Evolutionary conservation across 2,329 filamentous ascomycete species (phyloP).

Genomic region (Hypoxylon sp.): DNA sequence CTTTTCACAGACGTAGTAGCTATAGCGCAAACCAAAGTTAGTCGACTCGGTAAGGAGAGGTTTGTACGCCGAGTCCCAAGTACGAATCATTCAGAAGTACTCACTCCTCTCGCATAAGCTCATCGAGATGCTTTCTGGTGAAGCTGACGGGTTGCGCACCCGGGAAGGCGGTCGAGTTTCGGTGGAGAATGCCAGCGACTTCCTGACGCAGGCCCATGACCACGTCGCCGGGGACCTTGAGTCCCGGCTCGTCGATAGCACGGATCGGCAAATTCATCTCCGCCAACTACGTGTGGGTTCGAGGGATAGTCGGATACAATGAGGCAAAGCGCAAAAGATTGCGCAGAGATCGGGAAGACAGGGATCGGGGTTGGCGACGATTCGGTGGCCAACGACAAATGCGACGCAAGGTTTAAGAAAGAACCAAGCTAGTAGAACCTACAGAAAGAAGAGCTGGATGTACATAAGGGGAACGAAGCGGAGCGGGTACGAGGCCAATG

Average conservation of each 20-base stretch:
- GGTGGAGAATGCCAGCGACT: slow-evolving; percentile 80
- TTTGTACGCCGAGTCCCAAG: neutral
- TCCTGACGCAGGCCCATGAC: slow-evolving; percentile 74
- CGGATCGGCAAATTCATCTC: slow-evolving; percentile 54
- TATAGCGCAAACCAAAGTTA: slow-evolving; percentile 50
- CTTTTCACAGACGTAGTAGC: slow-evolving; percentile 98
- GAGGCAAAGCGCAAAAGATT: slow-evolving; percentile 7
- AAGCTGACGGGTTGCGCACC: slow-evolving; percentile 97
- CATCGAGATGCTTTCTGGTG: slow-evolving; percentile 81
- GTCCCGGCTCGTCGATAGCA: slow-evolving; percentile 71
- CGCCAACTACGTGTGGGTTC: neutral
- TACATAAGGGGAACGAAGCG: slow-evolving; percentile 10
- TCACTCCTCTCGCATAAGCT: slow-evolving; percentile 82
- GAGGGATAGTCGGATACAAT: neutral
- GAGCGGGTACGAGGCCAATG: slow-evolving; percentile 2
- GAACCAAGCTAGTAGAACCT: too few relatives aligned
- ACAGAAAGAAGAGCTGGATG: slow-evolving; percentile 8
- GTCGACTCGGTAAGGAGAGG: slow-evolving; percentile 1
- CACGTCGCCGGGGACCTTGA: slow-evolving; percentile 73
- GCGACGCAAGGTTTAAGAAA: slow-evolving; percentile 3
- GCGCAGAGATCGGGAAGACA: neutral
- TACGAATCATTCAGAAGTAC: slow-evolving; percentile 43
- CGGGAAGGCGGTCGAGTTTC: slow-evolving; percentile 78
- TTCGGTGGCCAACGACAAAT: slow-evolving; percentile 11
- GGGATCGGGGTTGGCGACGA: neutral